phyloP scores from a whole-genome alignment of 768 basidiomycete genomes.

The Phanerochaete carnosa region DNA sequence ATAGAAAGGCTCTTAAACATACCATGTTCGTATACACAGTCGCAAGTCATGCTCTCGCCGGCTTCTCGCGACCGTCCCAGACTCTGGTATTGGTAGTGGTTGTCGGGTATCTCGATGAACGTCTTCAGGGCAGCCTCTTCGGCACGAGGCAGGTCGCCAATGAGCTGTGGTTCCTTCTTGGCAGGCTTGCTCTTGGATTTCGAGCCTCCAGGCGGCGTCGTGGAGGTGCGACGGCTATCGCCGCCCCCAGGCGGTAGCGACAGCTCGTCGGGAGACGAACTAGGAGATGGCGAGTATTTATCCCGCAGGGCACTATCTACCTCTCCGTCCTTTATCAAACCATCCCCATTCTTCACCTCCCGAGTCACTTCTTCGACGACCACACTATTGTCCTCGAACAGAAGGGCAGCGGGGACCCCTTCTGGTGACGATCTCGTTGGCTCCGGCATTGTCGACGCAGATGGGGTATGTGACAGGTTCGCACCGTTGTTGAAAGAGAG shows the following conservation, averaged over 20 bases:
- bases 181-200: conserved; percentile 29
- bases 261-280: conserved; percentile 17
- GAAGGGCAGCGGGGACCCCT: not conserved
- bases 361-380: conserved; percentile 9
- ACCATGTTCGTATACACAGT: conserved; percentile 85
- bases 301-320: conserved; percentile 4
- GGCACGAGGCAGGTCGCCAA: conserved; percentile 76
- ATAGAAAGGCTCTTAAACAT: conserved; percentile 33
- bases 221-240: conserved; percentile 27
- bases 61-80: conserved; percentile 87
- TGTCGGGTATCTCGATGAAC: conserved; percentile 71
- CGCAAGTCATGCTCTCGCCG: conserved; percentile 93
- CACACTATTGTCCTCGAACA: conserved; percentile 13
- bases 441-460: not conserved
- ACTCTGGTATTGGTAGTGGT: conserved; percentile 84
- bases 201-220: conserved; percentile 30
- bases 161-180: conserved; percentile 57
- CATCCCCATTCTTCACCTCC: not conserved
- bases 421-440: not conserved
- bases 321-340: conserved; percentile 8
- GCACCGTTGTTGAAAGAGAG: not conserved
- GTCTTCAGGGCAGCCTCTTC: conserved; percentile 66
- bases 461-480: not conserved
- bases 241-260: conserved; percentile 24
- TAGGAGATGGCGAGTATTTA: conserved; percentile 12